phyloP scores from a whole-genome alignment of 2,329 filamentous ascomycete species.

The Tolypocladium tropicale region DNA sequence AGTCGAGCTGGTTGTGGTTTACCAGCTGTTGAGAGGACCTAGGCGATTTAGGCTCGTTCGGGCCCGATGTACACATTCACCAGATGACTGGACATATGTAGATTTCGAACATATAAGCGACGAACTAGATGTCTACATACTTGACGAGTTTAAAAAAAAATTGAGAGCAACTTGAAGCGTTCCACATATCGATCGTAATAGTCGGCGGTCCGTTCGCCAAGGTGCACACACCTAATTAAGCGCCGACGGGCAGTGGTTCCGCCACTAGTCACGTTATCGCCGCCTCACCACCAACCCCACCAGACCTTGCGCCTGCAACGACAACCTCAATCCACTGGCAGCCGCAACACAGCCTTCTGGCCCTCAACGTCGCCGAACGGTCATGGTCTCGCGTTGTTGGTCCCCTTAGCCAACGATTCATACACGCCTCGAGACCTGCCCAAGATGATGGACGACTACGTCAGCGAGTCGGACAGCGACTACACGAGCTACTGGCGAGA shows the following conservation, averaged over 20 bases:
- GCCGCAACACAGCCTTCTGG: not conserved
- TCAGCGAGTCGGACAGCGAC: slow-evolving; percentile 95
- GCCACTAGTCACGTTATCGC: slow-evolving; percentile 6
- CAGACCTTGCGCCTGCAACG: not conserved
- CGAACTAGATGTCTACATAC: not conserved
- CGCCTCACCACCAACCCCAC: not conserved
- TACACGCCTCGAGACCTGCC: slow-evolving; percentile 3
- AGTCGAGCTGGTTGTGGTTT: not conserved
- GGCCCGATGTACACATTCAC: not conserved
- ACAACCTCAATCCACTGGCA: not conserved
- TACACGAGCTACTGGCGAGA: slow-evolving; percentile 99
- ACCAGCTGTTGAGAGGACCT: not conserved
- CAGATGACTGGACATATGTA: not conserved
- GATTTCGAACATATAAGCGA: not conserved
- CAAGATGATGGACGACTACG: slow-evolving; percentile 83
- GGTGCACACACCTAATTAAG: too few species aligned
- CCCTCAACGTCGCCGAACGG: slow-evolving; percentile 5
- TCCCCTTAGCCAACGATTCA: slow-evolving; percentile 6
- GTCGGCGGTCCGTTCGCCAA: not conserved
- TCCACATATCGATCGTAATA: not conserved
- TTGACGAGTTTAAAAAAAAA: not conserved
- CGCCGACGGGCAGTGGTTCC: not conserved
- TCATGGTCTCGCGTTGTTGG: slow-evolving; percentile 18
- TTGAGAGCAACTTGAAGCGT: not conserved
- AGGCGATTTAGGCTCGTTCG: not conserved